phyloP scores from a whole-genome alignment of 768 basidiomycete species.

The Psilocybe cubensis region DNA sequence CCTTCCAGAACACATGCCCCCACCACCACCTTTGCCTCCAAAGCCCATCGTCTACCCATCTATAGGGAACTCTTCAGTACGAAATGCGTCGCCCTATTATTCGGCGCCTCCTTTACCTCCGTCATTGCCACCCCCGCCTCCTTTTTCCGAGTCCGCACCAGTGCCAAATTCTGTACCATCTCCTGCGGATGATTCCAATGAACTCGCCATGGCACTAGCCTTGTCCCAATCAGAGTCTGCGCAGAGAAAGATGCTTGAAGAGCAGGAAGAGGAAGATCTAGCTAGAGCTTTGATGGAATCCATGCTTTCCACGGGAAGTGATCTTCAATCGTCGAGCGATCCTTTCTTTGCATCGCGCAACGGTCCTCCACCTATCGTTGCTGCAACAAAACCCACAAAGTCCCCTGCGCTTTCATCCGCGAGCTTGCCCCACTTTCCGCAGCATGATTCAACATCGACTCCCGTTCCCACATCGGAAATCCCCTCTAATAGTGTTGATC shows the following conservation, averaged over 20 bases:
- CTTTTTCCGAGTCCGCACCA: conserved; percentile 9
- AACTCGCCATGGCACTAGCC: conserved; percentile 49
- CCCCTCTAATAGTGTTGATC: background rate
- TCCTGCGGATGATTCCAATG: conserved; percentile 40
- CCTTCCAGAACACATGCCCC: conserved; percentile 3
- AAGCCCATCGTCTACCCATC: conserved; percentile 24
- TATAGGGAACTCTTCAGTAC: conserved; percentile 17
- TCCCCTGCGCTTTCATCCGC: background rate
- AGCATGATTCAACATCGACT: background rate
- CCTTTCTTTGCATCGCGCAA: conserved; percentile 11
- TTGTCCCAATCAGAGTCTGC: conserved; percentile 51
- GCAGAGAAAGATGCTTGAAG: conserved; percentile 32
- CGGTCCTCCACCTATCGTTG: background rate
- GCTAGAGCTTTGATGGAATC: conserved; percentile 59
- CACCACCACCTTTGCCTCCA: conserved; percentile 17
- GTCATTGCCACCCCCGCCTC: conserved; percentile 16
- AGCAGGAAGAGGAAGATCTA: conserved; percentile 70
- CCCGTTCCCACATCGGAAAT: background rate
- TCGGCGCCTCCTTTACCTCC: conserved; percentile 2
- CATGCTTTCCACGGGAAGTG: conserved; percentile 24
- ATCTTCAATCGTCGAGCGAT: conserved; percentile 2
- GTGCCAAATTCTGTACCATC: conserved; percentile 14
- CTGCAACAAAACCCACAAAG: background rate
- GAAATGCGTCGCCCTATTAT: conserved; percentile 5
- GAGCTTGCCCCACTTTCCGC: background rate